Evolutionary conservation across 169 alveolate genomes (phyloP).

Genomic region (Plasmodium knowlesi): DNA sequence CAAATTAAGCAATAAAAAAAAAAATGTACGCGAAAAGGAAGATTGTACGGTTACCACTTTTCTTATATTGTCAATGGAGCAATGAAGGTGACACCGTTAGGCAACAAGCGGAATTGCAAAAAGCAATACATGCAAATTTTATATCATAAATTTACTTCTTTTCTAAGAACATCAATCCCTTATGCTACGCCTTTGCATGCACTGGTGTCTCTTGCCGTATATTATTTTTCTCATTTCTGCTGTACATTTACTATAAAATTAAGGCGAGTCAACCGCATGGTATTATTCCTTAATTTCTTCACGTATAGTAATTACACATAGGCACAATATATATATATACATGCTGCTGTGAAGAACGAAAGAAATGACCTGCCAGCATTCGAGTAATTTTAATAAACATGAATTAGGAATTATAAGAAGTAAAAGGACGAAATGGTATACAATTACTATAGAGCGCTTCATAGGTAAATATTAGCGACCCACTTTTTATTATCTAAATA

Average conservation of each 20-base stretch:
- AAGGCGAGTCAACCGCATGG: background rate
- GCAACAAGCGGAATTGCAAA: background rate
- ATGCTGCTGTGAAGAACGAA: background rate
- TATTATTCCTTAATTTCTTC: background rate
- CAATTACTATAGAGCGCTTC: background rate
- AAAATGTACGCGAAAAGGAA: background rate
- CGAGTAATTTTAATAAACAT: background rate
- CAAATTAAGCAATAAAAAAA: background rate
- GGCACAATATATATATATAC: background rate
- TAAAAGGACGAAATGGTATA: background rate
- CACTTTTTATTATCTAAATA: background rate
- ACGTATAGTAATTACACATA: background rate
- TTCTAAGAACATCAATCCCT: background rate
- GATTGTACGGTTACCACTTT: background rate
- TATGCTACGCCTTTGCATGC: background rate
- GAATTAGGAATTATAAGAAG: background rate
- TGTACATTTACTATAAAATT: background rate
- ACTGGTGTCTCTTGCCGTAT: background rate
- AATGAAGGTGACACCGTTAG: background rate
- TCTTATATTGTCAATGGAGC: background rate
- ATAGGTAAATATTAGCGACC: background rate
- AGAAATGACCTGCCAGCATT: background rate
- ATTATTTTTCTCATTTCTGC: background rate
- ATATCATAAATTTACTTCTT: background rate
- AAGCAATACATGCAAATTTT: background rate